These are phyloP conservation scores for Suillus spraguei DNA, from an alignment of 768 basidiomycete species.

Conservation along the genomic window DNA sequence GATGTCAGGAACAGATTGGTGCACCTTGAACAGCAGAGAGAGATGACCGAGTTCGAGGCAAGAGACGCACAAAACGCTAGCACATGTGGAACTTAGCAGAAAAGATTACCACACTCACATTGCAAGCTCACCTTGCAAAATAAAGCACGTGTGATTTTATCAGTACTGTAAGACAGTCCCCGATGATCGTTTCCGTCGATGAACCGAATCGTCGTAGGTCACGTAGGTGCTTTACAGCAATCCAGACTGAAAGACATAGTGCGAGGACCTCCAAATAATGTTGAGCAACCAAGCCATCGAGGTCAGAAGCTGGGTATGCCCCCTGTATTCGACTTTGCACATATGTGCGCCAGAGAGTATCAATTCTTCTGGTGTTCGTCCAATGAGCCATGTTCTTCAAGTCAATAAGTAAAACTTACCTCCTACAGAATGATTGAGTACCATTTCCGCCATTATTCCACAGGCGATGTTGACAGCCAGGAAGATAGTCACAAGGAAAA, in stretches of 20 bases:
- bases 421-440: accelerated
- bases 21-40: not conserved
- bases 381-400: not conserved
- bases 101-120: not conserved
- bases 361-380: not conserved
- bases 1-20: not conserved
- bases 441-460: not conserved
- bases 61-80: not conserved
- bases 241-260: not conserved
- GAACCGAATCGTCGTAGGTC: not conserved
- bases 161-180: not conserved
- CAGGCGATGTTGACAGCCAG: not conserved
- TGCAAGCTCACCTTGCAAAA: not conserved
- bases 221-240: not conserved
- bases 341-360: not conserved
- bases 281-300: not conserved
- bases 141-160: not conserved
- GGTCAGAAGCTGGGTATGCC: not conserved
- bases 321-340: not conserved
- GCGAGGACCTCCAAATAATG: not conserved
- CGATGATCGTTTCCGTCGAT: not conserved
- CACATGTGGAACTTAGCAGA: not conserved
- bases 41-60: not conserved
- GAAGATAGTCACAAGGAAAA: not conserved
- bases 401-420: not conserved